Evolutionary conservation across 2,329 filamentous ascomycete genomes (phyloP), one percentile per base, ranked within the genome.

Genomic region (Rutstroemia sp.): DNA sequence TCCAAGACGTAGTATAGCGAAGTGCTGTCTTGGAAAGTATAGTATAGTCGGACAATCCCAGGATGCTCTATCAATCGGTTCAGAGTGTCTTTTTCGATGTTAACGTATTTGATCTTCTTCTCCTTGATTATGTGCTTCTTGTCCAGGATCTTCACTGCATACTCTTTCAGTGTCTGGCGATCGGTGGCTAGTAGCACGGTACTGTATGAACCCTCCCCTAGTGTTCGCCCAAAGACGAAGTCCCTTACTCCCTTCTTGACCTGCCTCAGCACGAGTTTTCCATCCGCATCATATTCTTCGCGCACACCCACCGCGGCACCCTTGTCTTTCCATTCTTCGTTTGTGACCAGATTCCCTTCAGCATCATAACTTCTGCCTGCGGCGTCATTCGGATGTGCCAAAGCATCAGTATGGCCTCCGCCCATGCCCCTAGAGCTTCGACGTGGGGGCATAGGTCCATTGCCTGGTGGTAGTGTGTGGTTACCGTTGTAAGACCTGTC

Each of bases 51-150:
- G 57, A 99, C 92, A 58, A 99, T 92, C 19, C 94, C 94, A 6
- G 94, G 94, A 68, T 99, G 94, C 62, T 99, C 92, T 3, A 92
- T 97, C 57, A 99, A 77, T 61, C 94, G 86, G 70, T 99, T 99
- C 56, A 99, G 78, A 0, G 94, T 97, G 73, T 99, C 92, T 75
- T 96, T 96, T 73, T 99, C 94, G 66, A 99, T 99, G 73, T 97
- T 99, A 73, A 99, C 94, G 69, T 99, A 99, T 78, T 99, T 99
- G 68, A 99, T 95, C 79, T 99, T 99, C 74, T 96, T 97, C 75
- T 99, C 94, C 73, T 97, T 99, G 78, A 99, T 99, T 69, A 99
- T 99, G 72, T 99, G 94, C 67, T 91, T 84, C 75, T 99, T 99
- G 74, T 99, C 94, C 48, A 99, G 81, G 16, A 99, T 92, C 72